Base-by-base conservation (phyloP, 768 basidiomycete genomes). In the Rhizopogon vulgaris region DNA sequence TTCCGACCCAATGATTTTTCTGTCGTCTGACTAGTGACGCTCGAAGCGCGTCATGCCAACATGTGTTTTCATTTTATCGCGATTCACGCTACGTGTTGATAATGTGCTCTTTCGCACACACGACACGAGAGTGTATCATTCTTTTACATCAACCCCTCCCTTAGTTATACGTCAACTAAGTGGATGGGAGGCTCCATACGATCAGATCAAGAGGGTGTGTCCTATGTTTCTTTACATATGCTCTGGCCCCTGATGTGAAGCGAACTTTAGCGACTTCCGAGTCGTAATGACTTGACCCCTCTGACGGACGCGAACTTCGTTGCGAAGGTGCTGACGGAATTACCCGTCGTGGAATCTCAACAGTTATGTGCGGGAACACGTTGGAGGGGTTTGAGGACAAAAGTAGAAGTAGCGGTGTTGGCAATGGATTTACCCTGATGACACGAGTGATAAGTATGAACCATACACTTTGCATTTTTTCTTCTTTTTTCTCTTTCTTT, bases 71-170 rank as follows among this genome's bases (percentile, higher is more conserved):
- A 80, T 97, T 56, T 82, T 99, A 8, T 76, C 83, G 1, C 83
- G 96, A 11, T 91, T 95, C 65, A 92, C 87, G n/a, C 77, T 99
- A 5, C 83, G 96, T 22, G 94, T 99, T 43, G 96, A 99, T 64
- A 81, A 87, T 50, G 95, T 99, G 41, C 81, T 98, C 43, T 98
- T 98, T 71, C 80, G 96, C 39, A 80, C 81, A 36, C 83, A 79
- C 59, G 96, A 99, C 62, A 94, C 94, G 0, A 78, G 96, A 38
- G 73, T 96, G 43, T 99, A 90, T 62, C 90, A 95, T 65, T 85
- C 86, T 0, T 92, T 97, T 57, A 64, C 76, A 0, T 79, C 82
- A 0, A 61, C 68, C 8, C 78, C 81, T 6, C 80, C 82, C 1
- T 63, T 80, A 30, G 64, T 98, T 38, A 76, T 97, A 4, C 79